phyloP scores from a whole-genome alignment of 2,329 filamentous ascomycete species.

The Trichoderma afroharzianum region DNA sequence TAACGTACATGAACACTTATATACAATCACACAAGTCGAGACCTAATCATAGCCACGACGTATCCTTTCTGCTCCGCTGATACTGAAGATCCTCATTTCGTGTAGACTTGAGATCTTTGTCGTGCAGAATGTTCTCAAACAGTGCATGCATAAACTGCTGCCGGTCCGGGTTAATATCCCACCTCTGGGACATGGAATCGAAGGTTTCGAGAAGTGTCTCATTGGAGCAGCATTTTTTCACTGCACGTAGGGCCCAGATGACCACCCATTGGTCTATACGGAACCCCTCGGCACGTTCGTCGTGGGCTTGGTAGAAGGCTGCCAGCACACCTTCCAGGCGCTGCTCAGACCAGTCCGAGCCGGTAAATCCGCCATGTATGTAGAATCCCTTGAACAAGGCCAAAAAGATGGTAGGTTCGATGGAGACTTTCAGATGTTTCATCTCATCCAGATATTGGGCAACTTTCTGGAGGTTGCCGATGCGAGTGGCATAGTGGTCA shows the following conservation, averaged over 20 bases:
- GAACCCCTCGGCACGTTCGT: conserved; percentile 44
- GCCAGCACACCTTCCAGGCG: conserved; percentile 67
- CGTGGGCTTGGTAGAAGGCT: conserved; percentile 57
- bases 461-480: conserved; percentile 70
- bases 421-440: conserved; percentile 61
- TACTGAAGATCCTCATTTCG: conserved; percentile 26
- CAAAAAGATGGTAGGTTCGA: conserved; percentile 75
- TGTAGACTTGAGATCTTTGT: conserved; percentile 30
- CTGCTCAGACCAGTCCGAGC: conserved; percentile 68
- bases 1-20: not conserved
- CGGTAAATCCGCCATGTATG: conserved; percentile 60
- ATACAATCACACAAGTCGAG: not conserved
- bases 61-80: conserved; percentile 28
- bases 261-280: conserved; percentile 59
- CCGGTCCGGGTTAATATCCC: conserved; percentile 41
- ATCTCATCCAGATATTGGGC: conserved; percentile 76
- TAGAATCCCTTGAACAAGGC: conserved; percentile 80
- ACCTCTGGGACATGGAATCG: conserved; percentile 44
- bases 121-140: conserved; percentile 40
- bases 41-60: conserved; percentile 28
- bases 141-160: conserved; percentile 46
- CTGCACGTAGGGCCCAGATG: conserved; percentile 60
- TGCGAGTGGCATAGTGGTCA: conserved; percentile 63
- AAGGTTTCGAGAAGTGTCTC: conserved; percentile 54
- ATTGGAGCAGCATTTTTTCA: conserved; percentile 54